Evolutionary conservation across 2,329 filamentous ascomycete genomes (phyloP), one percentile per base, ranked within the genome.

Genomic region (Arthrobotrys megalospora): DNA sequence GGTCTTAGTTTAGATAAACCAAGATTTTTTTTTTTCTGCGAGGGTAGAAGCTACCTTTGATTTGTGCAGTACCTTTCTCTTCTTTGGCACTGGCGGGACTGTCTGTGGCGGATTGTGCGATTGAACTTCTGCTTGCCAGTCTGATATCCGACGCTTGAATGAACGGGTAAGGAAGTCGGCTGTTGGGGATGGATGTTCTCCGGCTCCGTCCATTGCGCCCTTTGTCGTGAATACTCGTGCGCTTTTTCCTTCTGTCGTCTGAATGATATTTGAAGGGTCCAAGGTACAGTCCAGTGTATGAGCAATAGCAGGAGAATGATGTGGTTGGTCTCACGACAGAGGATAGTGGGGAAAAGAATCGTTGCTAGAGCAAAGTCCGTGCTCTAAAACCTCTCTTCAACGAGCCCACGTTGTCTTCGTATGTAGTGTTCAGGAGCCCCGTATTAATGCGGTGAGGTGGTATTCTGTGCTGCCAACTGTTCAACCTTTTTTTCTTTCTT

Each of bases 11-110:
- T 16, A 58, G 50, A 68, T 43, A 55, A 28, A 55, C 48, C 58
- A 34, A 36, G 47, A 45, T 58, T 19, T 58, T 52, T 52, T 32
- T 52, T 63, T 64, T 63, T 50, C 32, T 50, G 36, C 41, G 36
- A 64, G 38, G 48, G 36, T 16, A 48, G 38, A 60, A 68, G 62
- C 53, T 72, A 78, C 75, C 75, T 78, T 78, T 72, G 67, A 64
- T 72, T 69, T 72, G 45, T 78, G 75, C 67, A 78, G 75, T 64
- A 78, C 67, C 75, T 78, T 78, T 78, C 75, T 65, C 66, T 78
- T 78, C 52, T 78, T 78, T 48, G 75, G 75, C 38, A 78, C 41
- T n/a, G 75, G 75, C 11, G 67, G 75, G 24, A 62, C 38, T 63
- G 55, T 72, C 45, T 58, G 75, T 36, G 65, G 62, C 38, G 75